Evolutionary conservation across 805 yeast genomes (phyloP).

Genomic region (Wickerhamomyces silvicola): DNA sequence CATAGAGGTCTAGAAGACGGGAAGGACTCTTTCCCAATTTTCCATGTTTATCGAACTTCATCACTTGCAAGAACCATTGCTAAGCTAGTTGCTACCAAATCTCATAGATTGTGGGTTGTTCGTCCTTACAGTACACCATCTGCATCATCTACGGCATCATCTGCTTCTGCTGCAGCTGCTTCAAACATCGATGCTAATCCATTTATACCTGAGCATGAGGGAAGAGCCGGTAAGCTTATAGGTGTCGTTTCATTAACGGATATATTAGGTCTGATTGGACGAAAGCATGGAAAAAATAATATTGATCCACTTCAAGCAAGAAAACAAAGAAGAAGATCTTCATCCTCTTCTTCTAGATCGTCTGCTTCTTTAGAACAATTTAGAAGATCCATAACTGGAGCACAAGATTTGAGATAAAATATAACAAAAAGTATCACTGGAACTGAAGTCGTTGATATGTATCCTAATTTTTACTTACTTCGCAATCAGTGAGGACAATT

Average conservation of each 20-base stretch:
- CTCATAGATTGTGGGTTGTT: constrained; percentile 86
- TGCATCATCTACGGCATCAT: constrained; percentile 13
- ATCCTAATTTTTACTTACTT: too few relatives aligned
- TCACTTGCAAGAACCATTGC: constrained; percentile 88
- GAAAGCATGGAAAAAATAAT: constrained; percentile 52
- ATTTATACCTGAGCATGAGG: constrained; percentile 32
- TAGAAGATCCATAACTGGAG: constrained; percentile 36
- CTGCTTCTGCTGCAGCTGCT: constrained; percentile 18
- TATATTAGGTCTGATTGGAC: constrained; percentile 74
- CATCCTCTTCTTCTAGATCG: constrained; percentile 27
- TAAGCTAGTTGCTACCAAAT: constrained; percentile 88
- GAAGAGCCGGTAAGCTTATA: constrained; percentile 71
- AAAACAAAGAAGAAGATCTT: constrained; percentile 69
- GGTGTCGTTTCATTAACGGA: constrained; percentile 94
- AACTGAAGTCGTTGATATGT: too few relatives aligned
- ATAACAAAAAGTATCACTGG: background rate
- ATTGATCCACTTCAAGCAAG: constrained; percentile 87
- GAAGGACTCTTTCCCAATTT: constrained; percentile 93
- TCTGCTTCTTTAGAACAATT: constrained; percentile 31
- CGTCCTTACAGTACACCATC: constrained; percentile 39
- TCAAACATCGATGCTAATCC: constrained; percentile 22
- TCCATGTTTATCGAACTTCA: constrained; percentile 78
- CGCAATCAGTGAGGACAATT: too few relatives aligned
- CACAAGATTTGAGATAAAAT: constrained; percentile 23
- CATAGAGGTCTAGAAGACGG: constrained; percentile 91